A percentile compares a stretch with the other conserved stretches of the same genome.
These are phyloP conservation scores for Xylariales sp. DNA, from an alignment of 2,329 filamentous ascomycete species.

Conservation along the genomic window DNA sequence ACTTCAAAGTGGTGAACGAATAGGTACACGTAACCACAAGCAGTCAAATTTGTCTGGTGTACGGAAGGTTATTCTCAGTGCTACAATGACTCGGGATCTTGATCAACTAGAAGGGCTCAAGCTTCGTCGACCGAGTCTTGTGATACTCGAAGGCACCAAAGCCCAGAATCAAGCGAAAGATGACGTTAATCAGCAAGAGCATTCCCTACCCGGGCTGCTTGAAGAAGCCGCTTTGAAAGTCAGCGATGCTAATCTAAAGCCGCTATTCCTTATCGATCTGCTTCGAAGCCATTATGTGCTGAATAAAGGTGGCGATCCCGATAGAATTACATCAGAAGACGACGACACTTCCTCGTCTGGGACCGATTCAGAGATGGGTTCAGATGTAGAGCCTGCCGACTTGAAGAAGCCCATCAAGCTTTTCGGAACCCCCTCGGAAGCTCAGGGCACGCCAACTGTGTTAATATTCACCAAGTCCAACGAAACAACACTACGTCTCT, in stretches of 20 bases:
- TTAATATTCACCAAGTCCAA: slow-evolving; percentile 93
- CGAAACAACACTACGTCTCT: slow-evolving; percentile 87
- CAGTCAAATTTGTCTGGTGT: slow-evolving; percentile 66
- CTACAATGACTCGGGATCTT: slow-evolving; percentile 90
- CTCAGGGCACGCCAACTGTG: slow-evolving; percentile 56
- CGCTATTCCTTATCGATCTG: slow-evolving; percentile 84
- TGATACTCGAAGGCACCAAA: slow-evolving; percentile 74
- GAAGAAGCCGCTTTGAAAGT: slow-evolving; percentile 76
- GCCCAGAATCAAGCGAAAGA: slow-evolving; percentile 46
- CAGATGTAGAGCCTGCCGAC: slow-evolving; percentile 15
- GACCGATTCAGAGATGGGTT: slow-evolving; percentile 52
- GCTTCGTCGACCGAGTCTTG: slow-evolving; percentile 77
- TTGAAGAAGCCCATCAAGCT: slow-evolving; percentile 8
- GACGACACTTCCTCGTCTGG: slow-evolving; percentile 53
- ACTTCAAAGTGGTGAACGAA: slow-evolving; percentile 61
- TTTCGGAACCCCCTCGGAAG: slow-evolving; percentile 4
- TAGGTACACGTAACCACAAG: slow-evolving; percentile 64
- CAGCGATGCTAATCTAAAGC: slow-evolving; percentile 77
- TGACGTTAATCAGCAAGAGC: slow-evolving; percentile 58
- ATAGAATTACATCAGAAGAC: slow-evolving; percentile 29
- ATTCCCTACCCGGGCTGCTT: slow-evolving; percentile 70
- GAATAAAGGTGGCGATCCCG: slow-evolving; percentile 36
- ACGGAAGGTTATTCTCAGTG: slow-evolving; percentile 87
- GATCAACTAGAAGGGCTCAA: slow-evolving; percentile 80
- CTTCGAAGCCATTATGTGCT: slow-evolving; percentile 68